A percentile compares a stretch with the other conserved stretches of the same genome.
These are phyloP conservation scores for Solanum hybrid DNA, from an alignment of 305 asterid genomes.

Conservation along the genomic window DNA sequence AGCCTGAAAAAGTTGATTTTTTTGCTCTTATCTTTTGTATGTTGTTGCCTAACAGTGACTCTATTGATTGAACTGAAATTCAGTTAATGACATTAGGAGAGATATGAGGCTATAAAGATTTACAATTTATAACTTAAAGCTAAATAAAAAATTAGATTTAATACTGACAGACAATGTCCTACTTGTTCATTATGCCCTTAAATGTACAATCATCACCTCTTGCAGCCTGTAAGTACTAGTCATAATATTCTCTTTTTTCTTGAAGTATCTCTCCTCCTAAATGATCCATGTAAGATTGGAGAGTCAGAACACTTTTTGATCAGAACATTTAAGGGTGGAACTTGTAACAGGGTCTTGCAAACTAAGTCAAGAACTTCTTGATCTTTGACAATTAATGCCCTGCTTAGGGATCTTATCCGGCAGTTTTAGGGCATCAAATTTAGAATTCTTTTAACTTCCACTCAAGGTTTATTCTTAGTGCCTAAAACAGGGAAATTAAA, in stretches of 20 bases:
- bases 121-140: background rate
- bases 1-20: background rate
- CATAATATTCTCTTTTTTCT: background rate
- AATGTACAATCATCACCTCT: background rate
- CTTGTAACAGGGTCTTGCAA: background rate
- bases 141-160: background rate
- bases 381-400: background rate
- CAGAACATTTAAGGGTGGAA: background rate
- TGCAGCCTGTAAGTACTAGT: conserved; percentile 1
- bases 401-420: background rate
- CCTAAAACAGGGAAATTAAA: background rate
- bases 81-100: background rate
- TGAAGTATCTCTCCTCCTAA: background rate
- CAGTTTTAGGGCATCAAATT: background rate
- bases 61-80: background rate
- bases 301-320: background rate
- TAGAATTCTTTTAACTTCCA: background rate
- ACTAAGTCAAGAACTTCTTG: background rate
- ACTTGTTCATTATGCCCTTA: background rate
- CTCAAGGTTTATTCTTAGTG: background rate
- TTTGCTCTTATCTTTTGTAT: background rate
- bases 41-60: background rate
- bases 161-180: background rate
- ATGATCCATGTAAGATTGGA: background rate
- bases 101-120: background rate